phyloP scores from a whole-genome alignment of 257 asterid species.

The Solanum sitiens region DNA sequence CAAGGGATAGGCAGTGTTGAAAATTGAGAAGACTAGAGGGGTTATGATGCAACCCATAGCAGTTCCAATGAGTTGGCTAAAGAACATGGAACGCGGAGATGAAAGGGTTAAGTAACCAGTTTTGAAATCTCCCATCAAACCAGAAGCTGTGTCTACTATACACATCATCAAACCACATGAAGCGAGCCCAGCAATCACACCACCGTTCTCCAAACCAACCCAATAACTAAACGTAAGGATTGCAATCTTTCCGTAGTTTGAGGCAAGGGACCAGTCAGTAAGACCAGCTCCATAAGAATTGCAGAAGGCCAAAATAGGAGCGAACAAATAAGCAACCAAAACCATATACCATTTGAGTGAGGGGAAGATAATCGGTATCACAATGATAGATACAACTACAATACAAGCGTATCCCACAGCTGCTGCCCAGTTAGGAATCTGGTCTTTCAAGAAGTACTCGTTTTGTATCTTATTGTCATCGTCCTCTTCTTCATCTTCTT shows the following conservation, averaged over 20 bases:
- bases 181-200: conserved; percentile 30
- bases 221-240: conserved; percentile 24
- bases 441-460: conserved; percentile 24
- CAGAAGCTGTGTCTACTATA: conserved; percentile 24
- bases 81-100: conserved; percentile 29
- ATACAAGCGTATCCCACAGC: conserved; percentile 10
- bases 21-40: conserved; percentile 25
- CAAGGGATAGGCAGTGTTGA: conserved; percentile 17
- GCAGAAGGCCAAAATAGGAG: conserved; percentile 35
- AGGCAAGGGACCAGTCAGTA: conserved; percentile 35
- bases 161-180: conserved; percentile 31
- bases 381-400: conserved; percentile 17
- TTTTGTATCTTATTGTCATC: conserved; percentile 6
- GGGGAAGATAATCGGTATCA: conserved; percentile 25
- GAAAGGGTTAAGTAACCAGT: conserved; percentile 32
- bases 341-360: conserved; percentile 27
- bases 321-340: conserved; percentile 19
- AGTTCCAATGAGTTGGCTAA: conserved; percentile 30
- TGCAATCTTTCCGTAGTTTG: conserved; percentile 31
- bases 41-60: conserved; percentile 29
- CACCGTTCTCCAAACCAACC: conserved; percentile 27
- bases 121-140: conserved; percentile 31
- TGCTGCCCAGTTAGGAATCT: conserved; percentile 23
- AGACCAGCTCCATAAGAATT: conserved; percentile 36
- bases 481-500: conserved; percentile 3